Conservation (phyloP, 2,329 filamentous ascomycete species). For the Penicillium oxalicum region DNA sequence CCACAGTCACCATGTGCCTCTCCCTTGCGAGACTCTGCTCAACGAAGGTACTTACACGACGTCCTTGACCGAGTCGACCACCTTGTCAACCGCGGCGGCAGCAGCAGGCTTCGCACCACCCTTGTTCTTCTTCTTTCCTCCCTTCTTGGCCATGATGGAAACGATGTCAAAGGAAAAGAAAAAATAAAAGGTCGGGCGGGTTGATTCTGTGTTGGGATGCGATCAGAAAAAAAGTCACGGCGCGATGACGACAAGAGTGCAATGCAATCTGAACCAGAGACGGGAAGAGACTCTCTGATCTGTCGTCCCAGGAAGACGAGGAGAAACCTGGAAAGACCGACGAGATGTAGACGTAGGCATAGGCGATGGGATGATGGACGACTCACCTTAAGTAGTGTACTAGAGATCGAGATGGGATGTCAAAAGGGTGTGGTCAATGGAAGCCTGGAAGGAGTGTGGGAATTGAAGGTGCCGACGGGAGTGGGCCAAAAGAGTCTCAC, state of each 20-base stretch:
- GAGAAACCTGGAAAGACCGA: too few relatives aligned
- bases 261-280: not conserved
- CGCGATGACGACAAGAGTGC: slow-evolving; percentile 11
- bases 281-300: not conserved
- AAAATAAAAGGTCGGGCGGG: not conserved
- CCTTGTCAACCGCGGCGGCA: slow-evolving; percentile 23
- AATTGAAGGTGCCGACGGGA: slow-evolving; percentile 10
- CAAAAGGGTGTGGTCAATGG: not conserved
- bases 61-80: slow-evolving; percentile 22
- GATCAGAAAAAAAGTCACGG: slow-evolving; percentile 11
- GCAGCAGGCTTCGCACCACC: slow-evolving; percentile 22
- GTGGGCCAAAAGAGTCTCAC: slow-evolving; percentile 11
- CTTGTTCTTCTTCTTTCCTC: slow-evolving; percentile 30
- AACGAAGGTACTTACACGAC: slow-evolving; percentile 26
- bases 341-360: too few relatives aligned
- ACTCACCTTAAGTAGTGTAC: not conserved
- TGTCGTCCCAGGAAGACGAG: not conserved
- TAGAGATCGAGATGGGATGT: not conserved
- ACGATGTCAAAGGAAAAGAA: slow-evolving; percentile 2
- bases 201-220: slow-evolving; percentile 1
- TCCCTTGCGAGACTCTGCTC: not conserved
- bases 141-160: slow-evolving; percentile 31
- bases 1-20: slow-evolving; percentile 1
- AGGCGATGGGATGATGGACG: too few relatives aligned
- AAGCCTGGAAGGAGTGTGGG: slow-evolving; percentile 8